Conservation (phyloP, 2,329 filamentous ascomycete genomes). For the Paradendryphiella salina region DNA sequence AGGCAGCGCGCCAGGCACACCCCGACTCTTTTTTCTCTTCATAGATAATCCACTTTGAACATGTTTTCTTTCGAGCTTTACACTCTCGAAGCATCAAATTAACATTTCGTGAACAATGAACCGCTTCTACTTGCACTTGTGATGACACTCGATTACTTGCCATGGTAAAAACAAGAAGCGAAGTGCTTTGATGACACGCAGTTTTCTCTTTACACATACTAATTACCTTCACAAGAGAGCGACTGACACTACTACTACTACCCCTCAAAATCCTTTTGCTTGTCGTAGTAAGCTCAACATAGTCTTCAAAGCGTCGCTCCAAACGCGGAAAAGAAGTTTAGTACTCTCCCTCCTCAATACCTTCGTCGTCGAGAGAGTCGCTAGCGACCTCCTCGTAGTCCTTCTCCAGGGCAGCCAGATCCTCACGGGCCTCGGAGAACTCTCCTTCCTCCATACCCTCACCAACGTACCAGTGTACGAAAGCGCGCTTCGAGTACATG, state of each 20-base stretch:
- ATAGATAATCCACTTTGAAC: background rate
- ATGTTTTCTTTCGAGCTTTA: background rate
- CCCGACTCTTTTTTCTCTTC: background rate
- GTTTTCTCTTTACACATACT: background rate
- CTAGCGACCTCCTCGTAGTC: constrained; percentile 84
- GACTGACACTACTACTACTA: background rate
- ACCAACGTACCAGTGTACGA: constrained; percentile 80
- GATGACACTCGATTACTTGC: no score
- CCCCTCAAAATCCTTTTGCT: background rate
- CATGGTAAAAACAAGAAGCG: background rate
- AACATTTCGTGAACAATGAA: no score
- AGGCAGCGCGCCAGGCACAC: constrained; percentile 8
- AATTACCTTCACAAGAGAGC: background rate
- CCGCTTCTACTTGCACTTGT: background rate
- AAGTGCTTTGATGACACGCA: background rate
- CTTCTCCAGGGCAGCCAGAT: constrained; percentile 81
- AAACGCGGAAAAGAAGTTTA: constrained; percentile 35
- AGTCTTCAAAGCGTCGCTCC: constrained; percentile 16
- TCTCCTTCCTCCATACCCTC: constrained; percentile 93
- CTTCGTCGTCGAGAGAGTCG: constrained; percentile 66
- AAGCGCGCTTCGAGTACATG: constrained; percentile 77
- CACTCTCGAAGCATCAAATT: no score
- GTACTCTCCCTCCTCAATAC: constrained; percentile 55
- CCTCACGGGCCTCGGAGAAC: constrained; percentile 84
- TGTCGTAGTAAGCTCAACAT: constrained; percentile 19